Base-by-base conservation (phyloP, 2,329 filamentous ascomycete species). In the Pyricularia sp. region DNA sequence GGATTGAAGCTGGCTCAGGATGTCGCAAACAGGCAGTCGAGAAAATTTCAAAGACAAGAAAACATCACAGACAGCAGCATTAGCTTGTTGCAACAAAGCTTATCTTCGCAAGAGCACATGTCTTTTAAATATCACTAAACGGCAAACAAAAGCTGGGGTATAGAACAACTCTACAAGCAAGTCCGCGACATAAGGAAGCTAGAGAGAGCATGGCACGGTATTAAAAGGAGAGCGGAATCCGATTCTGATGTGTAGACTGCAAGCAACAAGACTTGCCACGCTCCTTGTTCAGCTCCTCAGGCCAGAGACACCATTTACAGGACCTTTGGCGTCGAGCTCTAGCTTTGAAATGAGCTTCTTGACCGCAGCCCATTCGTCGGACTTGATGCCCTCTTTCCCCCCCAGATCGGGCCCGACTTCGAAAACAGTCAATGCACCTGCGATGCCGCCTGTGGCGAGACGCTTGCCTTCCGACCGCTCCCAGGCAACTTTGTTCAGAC, bases 401-500 rank as follows among this genome's bases (percentile, higher is more conserved):
- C 93, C 92, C 12, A 96, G 75, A 69, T 93, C 85, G 71, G 82
- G 79, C 28, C 91, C 88, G 65, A 99, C 93, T 77, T 99, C 94
- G 72, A 97, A 99, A 8, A 99, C 86, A 0, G 90, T 96, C 26
- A 97, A 81, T 1, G 91, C 86, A 12, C 93, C 93, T 72, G 97
- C 93, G 67, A 99, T 88, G 4, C 94, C 94, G 60, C 94, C 96
- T 0, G 92, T 92, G 1, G 93, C 94, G 63, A 97, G 79, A 63
- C 90, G 84, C 75, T 89, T 89, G 62, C 94, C 96, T 73, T 97
- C 93, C 60, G 86, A 88, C 71, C 87, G 86, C 77, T 99, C 94
- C 94, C 94, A 99, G 0, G 91, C 89, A 59, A 97, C 80, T 78
- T 94, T 96, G 76, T 99, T 99, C 71, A 99, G 77, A 73, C 92